Conservation (phyloP, 2,329 filamentous ascomycete genomes). For the Fusarium hostae region DNA sequence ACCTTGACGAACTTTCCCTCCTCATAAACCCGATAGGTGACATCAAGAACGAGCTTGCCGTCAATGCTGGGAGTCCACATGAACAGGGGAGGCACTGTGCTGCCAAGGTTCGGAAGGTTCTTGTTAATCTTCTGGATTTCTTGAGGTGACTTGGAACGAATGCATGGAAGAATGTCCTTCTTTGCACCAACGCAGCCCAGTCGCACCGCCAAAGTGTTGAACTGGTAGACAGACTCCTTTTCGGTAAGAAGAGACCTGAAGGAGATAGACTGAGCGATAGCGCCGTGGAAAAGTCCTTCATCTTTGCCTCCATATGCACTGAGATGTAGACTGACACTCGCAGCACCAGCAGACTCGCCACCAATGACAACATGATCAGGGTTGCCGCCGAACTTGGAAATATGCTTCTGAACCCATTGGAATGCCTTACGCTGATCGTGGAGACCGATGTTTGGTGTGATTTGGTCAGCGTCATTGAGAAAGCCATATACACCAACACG, state of each 20-base stretch:
- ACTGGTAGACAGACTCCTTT: constrained; percentile 62
- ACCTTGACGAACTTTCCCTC: constrained; percentile 64
- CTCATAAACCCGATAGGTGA: constrained; percentile 60
- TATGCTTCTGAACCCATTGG: constrained; percentile 75
- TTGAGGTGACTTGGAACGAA: constrained; percentile 55
- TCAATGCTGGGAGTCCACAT: constrained; percentile 68
- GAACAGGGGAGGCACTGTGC: constrained; percentile 54
- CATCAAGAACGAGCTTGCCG: constrained; percentile 60
- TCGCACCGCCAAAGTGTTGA: constrained; percentile 58
- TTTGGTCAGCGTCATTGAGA: constrained; percentile 66
- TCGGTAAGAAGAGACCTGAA: constrained; percentile 61
- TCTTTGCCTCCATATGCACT: constrained; percentile 63
- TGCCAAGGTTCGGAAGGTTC: constrained; percentile 50
- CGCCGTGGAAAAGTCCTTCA: constrained; percentile 62
- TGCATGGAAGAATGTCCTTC: constrained; percentile 56
- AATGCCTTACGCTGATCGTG: constrained; percentile 76
- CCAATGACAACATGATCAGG: constrained; percentile 74
- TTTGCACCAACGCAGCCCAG: constrained; percentile 53
- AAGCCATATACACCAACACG: constrained; percentile 81
- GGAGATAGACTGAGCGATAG: constrained; percentile 62
- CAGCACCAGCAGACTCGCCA: constrained; percentile 75
- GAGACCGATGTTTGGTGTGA: constrained; percentile 74
- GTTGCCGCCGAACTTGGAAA: constrained; percentile 75
- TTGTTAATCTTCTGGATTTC: constrained; percentile 57
- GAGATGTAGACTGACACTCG: constrained; percentile 72